Conservation (phyloP, 306 rosid species). For the Rubus parviflorus region DNA sequence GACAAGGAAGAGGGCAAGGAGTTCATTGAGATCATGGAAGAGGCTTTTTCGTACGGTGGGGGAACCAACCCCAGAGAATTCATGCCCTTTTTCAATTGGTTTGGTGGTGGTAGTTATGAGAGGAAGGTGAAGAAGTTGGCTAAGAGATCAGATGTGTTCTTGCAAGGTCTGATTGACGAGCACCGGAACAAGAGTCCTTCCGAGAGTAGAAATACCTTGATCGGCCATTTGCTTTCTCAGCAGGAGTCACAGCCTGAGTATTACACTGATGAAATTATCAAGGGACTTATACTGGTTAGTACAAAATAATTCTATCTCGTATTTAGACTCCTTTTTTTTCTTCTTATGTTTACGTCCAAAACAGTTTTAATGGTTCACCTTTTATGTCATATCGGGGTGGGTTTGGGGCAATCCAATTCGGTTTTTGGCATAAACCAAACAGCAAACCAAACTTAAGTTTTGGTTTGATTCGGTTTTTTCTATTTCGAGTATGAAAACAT, state of each 20-base stretch:
- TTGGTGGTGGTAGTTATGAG: constrained; percentile 17
- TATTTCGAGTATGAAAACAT: too few species aligned
- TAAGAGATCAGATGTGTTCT: constrained; percentile 24
- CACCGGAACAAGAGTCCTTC: neutral
- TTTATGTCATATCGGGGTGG: too few species aligned
- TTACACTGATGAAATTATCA: neutral
- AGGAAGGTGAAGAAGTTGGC: constrained; percentile 21
- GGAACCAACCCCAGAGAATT: constrained; percentile 35
- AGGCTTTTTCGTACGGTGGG: constrained; percentile 5
- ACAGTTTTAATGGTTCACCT: too few species aligned
- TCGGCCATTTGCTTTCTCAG: constrained; percentile 8
- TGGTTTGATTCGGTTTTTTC: too few species aligned
- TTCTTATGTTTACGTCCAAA: too few species aligned
- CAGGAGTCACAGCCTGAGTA: constrained; percentile 1
- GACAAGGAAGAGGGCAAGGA: constrained; percentile 33
- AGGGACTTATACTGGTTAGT: neutral
- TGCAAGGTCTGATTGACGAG: constrained; percentile 27
- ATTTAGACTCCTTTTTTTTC: too few species aligned
- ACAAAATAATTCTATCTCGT: neutral
- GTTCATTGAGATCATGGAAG: constrained; percentile 39
- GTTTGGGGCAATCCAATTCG: too few species aligned
- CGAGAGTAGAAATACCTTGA: constrained; percentile 8
- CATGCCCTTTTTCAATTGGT: constrained; percentile 35
- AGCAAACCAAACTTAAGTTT: too few species aligned
- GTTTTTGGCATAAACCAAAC: too few species aligned